Evolutionary conservation across 1,284 basidiomycete species (phyloP), one percentile per base, ranked within the genome.

Genomic region (Leccinum solheimii): DNA sequence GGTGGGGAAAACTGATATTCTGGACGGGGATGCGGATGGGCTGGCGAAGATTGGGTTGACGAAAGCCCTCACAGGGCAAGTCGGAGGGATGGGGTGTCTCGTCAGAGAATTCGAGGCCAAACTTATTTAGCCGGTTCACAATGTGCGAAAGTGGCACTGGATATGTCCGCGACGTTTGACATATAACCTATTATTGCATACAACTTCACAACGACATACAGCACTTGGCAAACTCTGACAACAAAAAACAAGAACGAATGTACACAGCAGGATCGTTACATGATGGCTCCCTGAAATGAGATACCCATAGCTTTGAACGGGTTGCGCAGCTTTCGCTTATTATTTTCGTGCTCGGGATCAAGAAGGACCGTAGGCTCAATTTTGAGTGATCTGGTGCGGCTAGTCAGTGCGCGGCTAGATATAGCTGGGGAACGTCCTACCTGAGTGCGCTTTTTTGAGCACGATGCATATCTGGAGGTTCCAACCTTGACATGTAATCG

Each of bases 131-230:
- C 66, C 65, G 72, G 62, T 61, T 56, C 61, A 40, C 69, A 59
- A 72, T 72, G 68, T 73, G 69, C 61, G 72, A 74, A 71, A 57
- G 72, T 72, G 74, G 70, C 68, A 62, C 57, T 36, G 62, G 38
- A 59, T 48, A 38, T 19, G 45, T 52, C 64, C 52, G 53, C 14
- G 30, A 56, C 34, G 5, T 43, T 56, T 55, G 60, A 50, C 26
- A 62, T 38, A 64, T 53, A 19, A 13, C 19, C 43, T 48, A 48
- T 48, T 48, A 48, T 43, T 27, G 45, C 62, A 64, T 57, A 69
- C 34, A 54, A 16, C n/a, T 36, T 36, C 34, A 36, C 38, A 16
- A 48, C 40, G 16, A 59, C 30, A 38, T 26, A 38, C 9, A 32
- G 13, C 4, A 8, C 32, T 51, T 14, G 58, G 30, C 49, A 23